phyloP scores from a whole-genome alignment of 176 grass and related monocot genomes.

The Saccharum officinarum region DNA sequence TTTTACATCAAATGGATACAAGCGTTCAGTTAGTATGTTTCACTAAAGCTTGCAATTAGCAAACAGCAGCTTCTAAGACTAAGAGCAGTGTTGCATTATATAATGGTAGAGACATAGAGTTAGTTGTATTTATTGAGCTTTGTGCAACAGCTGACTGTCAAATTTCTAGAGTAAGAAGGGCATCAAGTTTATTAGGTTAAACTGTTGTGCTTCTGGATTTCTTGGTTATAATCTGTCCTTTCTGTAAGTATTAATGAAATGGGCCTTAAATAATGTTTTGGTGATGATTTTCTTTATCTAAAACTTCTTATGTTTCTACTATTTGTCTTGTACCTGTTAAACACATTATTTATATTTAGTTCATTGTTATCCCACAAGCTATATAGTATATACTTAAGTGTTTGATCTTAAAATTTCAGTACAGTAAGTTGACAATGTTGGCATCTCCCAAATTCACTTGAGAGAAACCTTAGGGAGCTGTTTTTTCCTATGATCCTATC shows the following conservation, averaged over 20 bases:
- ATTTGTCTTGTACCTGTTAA: neutral
- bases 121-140: neutral
- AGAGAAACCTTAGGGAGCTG: neutral
- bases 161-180: neutral
- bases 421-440: neutral
- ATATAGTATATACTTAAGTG: neutral
- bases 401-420: neutral
- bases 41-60: neutral
- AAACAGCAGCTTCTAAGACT: neutral
- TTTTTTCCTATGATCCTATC: neutral
- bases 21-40: constrained; percentile 12
- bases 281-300: neutral
- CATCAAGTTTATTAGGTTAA: neutral
- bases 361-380: neutral
- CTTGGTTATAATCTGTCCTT: neutral
- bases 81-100: constrained; percentile 12
- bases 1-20: neutral
- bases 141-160: neutral
- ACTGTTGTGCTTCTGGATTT: neutral
- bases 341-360: neutral
- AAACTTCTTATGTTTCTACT: neutral
- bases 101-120: neutral
- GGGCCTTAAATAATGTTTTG: neutral
- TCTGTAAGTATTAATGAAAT: neutral
- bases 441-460: neutral